phyloP scores from a whole-genome alignment of 1,284 basidiomycete species.

The Termitomyces sp. region DNA sequence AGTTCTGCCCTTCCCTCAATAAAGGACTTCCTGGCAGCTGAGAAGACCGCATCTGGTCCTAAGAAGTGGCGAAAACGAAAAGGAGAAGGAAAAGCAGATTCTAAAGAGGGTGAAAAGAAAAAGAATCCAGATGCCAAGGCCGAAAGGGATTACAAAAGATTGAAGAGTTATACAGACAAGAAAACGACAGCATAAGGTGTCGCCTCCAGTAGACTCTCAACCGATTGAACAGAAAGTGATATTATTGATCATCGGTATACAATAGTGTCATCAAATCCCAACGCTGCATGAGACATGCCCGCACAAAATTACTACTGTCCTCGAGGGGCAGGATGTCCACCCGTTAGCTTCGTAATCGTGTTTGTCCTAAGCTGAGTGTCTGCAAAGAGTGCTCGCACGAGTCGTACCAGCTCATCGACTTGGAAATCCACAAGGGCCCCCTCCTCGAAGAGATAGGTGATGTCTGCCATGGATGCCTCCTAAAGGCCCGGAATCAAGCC shows the following conservation, averaged over 20 bases:
- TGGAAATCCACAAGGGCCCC: conserved; percentile 91
- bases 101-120: conserved; percentile 24
- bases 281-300: not conserved
- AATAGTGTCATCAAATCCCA: not conserved
- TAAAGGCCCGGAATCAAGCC: conserved; percentile 25
- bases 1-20: conserved; percentile 79
- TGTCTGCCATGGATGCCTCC: conserved; percentile 92
- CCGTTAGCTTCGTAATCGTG: conserved; percentile 70
- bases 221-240: not conserved
- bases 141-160: conserved; percentile 50
- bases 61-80: conserved; percentile 63
- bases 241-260: not conserved
- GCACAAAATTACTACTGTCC: conserved; percentile 2
- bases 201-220: not conserved
- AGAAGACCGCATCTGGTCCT: conserved; percentile 56
- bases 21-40: conserved; percentile 72
- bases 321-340: conserved; percentile 43
- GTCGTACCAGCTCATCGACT: conserved; percentile 73
- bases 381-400: conserved; percentile 87
- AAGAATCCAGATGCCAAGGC: conserved; percentile 38
- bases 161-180: conserved; percentile 47
- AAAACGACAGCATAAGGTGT: conserved; percentile 9
- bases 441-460: conserved; percentile 89
- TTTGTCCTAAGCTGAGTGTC: conserved; percentile 80
- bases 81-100: conserved; percentile 58